These are phyloP conservation scores for Trichoderma harzianum DNA, from an alignment of 2,329 filamentous ascomycete genomes.

Conservation along the genomic window DNA sequence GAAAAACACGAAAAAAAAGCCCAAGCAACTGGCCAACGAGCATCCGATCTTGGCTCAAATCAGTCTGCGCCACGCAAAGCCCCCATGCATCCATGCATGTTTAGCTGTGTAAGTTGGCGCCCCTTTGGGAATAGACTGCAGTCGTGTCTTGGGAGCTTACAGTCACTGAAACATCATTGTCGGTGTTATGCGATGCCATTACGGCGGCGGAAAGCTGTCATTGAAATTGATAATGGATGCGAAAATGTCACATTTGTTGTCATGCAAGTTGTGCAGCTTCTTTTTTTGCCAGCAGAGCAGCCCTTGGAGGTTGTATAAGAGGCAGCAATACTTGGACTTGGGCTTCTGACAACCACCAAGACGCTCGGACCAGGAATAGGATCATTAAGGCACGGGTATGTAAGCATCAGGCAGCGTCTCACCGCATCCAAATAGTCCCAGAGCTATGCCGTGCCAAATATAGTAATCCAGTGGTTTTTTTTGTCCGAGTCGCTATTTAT, in stretches of 20 bases:
- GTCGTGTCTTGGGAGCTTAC: neutral
- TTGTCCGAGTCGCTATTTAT: neutral
- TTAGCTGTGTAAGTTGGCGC: neutral
- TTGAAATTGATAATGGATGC: neutral
- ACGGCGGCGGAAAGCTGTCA: neutral
- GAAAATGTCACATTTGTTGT: neutral
- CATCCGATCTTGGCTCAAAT: neutral
- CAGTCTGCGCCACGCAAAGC: slow-evolving; percentile 14
- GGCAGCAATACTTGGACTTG: neutral
- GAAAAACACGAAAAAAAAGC: neutral
- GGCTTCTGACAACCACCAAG: neutral
- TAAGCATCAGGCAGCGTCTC: slow-evolving; percentile 5
- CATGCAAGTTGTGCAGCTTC: neutral
- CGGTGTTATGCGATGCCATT: neutral
- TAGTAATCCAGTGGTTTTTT: slow-evolving; percentile 1
- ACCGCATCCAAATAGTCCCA: slow-evolving; percentile 1
- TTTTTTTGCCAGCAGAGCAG: neutral
- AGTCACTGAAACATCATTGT: neutral
- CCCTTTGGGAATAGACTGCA: neutral
- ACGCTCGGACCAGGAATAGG: neutral
- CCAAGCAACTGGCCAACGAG: neutral
- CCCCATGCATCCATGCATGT: slow-evolving; percentile 9
- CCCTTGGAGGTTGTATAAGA: neutral
- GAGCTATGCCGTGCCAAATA: neutral
- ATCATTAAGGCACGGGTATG: neutral